Conservation (phyloP, 805 yeast species). For the Yarrowia porcina region DNA sequence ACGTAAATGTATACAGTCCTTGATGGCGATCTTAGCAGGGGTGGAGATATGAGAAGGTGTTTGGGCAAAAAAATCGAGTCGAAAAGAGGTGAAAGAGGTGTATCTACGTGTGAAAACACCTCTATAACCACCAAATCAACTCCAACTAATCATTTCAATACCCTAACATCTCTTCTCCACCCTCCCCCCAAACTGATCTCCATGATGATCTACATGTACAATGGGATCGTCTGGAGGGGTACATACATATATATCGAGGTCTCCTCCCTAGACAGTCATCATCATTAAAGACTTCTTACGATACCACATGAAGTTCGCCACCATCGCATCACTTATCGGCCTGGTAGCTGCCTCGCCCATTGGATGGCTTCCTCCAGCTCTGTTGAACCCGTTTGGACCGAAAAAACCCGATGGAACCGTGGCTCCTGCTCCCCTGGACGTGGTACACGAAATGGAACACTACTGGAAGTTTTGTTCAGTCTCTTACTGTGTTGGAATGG, state of each 20-base stretch:
- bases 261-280: background rate
- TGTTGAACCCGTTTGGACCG: background rate
- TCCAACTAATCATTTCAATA: too few species aligned
- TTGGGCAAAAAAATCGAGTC: too few species aligned
- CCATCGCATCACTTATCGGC: background rate
- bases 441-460: conserved; percentile 7
- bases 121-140: too few species aligned
- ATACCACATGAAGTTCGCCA: conserved; percentile 9
- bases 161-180: too few species aligned
- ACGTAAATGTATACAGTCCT: background rate
- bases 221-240: conserved; percentile 11
- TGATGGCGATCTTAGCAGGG: conserved; percentile 1
- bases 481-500: conserved; percentile 14
- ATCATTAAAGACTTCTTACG: background rate
- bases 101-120: too few species aligned
- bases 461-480: conserved; percentile 20
- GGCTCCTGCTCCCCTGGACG: background rate
- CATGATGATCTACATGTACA: conserved; percentile 18
- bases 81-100: too few species aligned
- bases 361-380: background rate
- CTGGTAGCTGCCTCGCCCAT: conserved; percentile 6
- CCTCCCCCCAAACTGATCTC: too few species aligned
- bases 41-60: too few species aligned
- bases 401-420: conserved; percentile 1
- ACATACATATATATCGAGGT: conserved; percentile 7